These are phyloP conservation scores for Sanguinoderma infundibulare DNA, from an alignment of 1,284 basidiomycete species.

Conservation along the genomic window DNA sequence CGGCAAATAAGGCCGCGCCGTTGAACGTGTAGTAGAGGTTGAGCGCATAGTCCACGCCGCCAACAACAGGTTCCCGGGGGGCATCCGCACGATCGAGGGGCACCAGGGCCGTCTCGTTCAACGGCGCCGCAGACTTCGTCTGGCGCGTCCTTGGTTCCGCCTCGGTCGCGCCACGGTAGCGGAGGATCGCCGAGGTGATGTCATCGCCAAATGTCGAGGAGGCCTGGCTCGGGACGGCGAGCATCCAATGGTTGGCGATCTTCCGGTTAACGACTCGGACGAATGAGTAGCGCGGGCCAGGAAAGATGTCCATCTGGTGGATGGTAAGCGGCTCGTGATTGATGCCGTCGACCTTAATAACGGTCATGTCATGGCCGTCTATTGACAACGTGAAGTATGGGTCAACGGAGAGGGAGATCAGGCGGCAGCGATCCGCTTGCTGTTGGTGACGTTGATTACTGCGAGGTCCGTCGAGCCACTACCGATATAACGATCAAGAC, in stretches of 20 bases:
- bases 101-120: conserved; percentile 35
- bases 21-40: conserved; percentile 27
- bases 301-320: conserved; percentile 38
- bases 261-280: conserved; percentile 37
- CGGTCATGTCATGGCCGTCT: conserved; percentile 39
- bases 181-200: conserved; percentile 36
- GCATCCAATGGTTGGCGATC: conserved; percentile 46
- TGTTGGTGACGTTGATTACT: conserved; percentile 34
- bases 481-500: conserved; percentile 39
- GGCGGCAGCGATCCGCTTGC: conserved; percentile 43
- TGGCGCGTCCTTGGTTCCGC: conserved; percentile 47
- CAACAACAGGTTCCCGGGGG: conserved; percentile 30
- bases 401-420: conserved; percentile 52
- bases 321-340: conserved; percentile 37
- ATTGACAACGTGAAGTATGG: conserved; percentile 38
- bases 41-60: conserved; percentile 34
- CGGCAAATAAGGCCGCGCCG: conserved; percentile 27
- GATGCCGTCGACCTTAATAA: conserved; percentile 41
- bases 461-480: conserved; percentile 26
- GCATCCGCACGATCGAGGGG: conserved; percentile 14
- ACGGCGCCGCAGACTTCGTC: conserved; percentile 23
- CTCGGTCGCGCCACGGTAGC: conserved; percentile 39
- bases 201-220: conserved; percentile 37
- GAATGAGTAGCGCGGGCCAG: conserved; percentile 44
- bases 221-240: conserved; percentile 41